Evolutionary conservation across 2,329 filamentous ascomycete genomes (phyloP).

Genomic region (Neobulgaria alba): DNA sequence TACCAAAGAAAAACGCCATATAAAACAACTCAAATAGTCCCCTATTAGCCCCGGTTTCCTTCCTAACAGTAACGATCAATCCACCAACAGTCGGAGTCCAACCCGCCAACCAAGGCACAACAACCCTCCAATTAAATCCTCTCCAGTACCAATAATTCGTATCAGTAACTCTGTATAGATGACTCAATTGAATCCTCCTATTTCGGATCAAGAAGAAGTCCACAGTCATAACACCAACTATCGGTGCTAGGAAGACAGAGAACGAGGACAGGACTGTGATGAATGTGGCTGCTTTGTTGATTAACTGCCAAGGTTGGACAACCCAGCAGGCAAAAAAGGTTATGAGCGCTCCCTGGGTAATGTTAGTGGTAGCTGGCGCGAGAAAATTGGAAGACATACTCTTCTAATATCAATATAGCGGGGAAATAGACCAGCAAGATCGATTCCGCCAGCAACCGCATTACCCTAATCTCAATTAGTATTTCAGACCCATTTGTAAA

Average conservation of each 20-base stretch:
- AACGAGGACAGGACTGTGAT: constrained; percentile 22
- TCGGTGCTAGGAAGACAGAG: constrained; percentile 37
- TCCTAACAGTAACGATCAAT: too few relatives aligned
- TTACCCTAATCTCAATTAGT: too few relatives aligned
- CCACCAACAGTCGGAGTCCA: too few relatives aligned
- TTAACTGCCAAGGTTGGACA: constrained; percentile 38
- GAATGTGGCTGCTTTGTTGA: constrained; percentile 37
- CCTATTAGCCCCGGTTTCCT: too few relatives aligned
- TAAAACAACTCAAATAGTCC: too few relatives aligned
- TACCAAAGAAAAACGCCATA: too few relatives aligned
- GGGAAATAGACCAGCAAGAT: too few relatives aligned
- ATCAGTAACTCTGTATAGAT: constrained; percentile 36
- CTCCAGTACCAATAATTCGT: constrained; percentile 34
- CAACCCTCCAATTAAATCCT: constrained; percentile 38
- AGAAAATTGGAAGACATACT: too few relatives aligned
- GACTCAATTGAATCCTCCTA: constrained; percentile 33
- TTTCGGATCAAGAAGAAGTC: constrained; percentile 37
- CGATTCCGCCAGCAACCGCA: too few relatives aligned
- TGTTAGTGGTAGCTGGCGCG: too few relatives aligned
- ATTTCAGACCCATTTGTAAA: too few relatives aligned
- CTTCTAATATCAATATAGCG: too few relatives aligned
- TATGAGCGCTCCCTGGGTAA: constrained; percentile 37
- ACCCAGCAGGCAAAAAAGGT: constrained; percentile 32
- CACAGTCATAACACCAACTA: constrained; percentile 36
- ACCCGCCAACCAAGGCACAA: constrained; percentile 34